These are phyloP conservation scores for Boletus sp. DNA, from an alignment of 768 basidiomycete species.

Conservation along the genomic window DNA sequence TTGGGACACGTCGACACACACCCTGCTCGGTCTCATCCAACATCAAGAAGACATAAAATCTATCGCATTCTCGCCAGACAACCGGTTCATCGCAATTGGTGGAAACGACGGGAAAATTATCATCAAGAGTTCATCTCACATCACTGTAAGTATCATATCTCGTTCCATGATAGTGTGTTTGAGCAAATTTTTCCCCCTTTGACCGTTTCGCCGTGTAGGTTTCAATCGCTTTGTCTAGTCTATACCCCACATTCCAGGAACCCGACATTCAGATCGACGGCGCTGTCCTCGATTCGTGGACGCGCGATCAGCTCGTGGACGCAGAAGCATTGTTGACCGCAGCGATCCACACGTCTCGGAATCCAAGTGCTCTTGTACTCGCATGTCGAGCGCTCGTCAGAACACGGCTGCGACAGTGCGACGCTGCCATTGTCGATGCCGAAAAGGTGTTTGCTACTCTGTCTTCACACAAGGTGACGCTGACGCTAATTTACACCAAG, in stretches of 20 bases:
- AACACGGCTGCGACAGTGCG: not conserved
- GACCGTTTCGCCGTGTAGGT: no score
- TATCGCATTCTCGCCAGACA: not conserved
- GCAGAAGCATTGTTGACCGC: not conserved
- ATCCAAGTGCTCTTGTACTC: not conserved
- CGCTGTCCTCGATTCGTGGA: no score
- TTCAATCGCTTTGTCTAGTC: not conserved
- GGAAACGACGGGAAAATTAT: not conserved
- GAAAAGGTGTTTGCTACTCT: no score
- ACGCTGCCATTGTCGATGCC: not conserved
- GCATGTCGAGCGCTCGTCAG: not conserved
- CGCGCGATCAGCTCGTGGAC: not conserved
- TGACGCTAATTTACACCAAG: not conserved
- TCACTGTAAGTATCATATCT: not conserved
- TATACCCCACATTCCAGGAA: not conserved
- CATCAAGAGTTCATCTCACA: not conserved
- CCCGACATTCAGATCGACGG: not conserved
- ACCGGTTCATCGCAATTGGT: not conserved
- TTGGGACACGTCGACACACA: not conserved
- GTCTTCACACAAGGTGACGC: no score
- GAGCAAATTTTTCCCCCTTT: no score
- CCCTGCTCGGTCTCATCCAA: not conserved
- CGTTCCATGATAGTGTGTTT: no score
- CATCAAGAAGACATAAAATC: not conserved
- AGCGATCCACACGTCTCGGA: not conserved